phyloP scores from a whole-genome alignment of 345 rosid species.

The Mallotus nudiflorus region DNA sequence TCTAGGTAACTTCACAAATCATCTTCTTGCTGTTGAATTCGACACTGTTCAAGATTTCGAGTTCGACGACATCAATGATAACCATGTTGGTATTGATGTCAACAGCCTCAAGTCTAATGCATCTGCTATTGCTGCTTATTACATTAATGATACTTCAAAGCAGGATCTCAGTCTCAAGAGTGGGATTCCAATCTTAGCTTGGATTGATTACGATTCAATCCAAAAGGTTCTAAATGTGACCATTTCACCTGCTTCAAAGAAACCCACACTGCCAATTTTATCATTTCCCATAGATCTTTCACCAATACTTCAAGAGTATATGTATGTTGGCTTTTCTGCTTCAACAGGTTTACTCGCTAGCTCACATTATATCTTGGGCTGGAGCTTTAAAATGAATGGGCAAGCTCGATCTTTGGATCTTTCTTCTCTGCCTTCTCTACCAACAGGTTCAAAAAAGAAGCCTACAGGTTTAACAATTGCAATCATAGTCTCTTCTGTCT shows the following conservation, averaged over 20 bases:
- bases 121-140: slow-evolving; percentile 20
- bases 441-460: background rate
- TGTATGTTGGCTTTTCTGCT: slow-evolving; percentile 33
- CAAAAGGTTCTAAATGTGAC: slow-evolving; percentile 23
- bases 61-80: slow-evolving; percentile 28
- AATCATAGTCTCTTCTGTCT: slow-evolving; percentile 7
- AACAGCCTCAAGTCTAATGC: slow-evolving; percentile 25
- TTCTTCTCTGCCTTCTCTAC: slow-evolving; percentile 27
- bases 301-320: slow-evolving; percentile 18
- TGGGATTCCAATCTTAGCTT: slow-evolving; percentile 18
- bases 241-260: slow-evolving; percentile 22
- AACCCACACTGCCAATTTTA: slow-evolving; percentile 22
- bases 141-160: background rate
- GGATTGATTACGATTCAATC: slow-evolving; percentile 32
- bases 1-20: slow-evolving; percentile 17
- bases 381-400: slow-evolving; percentile 31
- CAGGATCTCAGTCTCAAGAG: slow-evolving; percentile 20
- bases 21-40: slow-evolving; percentile 26
- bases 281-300: slow-evolving; percentile 27
- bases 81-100: slow-evolving; percentile 28
- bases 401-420: slow-evolving; percentile 27
- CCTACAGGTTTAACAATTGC: slow-evolving; percentile 12
- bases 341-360: slow-evolving; percentile 32
- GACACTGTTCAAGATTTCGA: slow-evolving; percentile 33
- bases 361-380: slow-evolving; percentile 28